Evolutionary conservation across 495 filamentous ascomycete species (phyloP).

Genomic region (Penicillium cinerascens): DNA sequence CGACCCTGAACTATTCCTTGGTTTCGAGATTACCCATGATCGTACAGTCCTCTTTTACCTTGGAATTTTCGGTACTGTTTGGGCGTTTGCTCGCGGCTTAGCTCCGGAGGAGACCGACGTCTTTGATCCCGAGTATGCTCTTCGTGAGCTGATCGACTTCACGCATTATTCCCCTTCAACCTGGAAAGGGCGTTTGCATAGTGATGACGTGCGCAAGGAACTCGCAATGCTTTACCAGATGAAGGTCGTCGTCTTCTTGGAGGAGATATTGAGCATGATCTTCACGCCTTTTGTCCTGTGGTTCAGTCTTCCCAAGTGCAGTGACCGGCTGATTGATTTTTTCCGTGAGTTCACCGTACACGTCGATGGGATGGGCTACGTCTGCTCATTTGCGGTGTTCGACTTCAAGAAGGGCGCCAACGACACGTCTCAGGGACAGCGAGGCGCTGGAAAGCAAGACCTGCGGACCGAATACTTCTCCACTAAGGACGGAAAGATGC

Average conservation of each 20-base stretch:
- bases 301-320: conserved; percentile 81
- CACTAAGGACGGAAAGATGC: conserved; percentile 95
- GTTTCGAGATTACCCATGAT: conserved; percentile 83
- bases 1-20: conserved; percentile 85
- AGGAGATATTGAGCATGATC: conserved; percentile 88
- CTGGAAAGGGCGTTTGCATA: conserved; percentile 87
- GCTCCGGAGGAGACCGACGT: conserved; percentile 85
- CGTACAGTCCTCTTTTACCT: conserved; percentile 83
- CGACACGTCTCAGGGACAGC: conserved; percentile 44
- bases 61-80: conserved; percentile 68
- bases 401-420: conserved; percentile 85
- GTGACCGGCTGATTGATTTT: conserved; percentile 93
- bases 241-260: conserved; percentile 85
- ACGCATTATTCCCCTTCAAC: conserved; percentile 85
- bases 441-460: conserved; percentile 43
- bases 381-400: conserved; percentile 97
- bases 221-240: conserved; percentile 85
- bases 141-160: conserved; percentile 82
- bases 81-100: conserved; percentile 72
- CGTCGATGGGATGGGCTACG: conserved; percentile 91
- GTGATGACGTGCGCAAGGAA: conserved; percentile 76
- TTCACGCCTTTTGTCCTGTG: conserved; percentile 88
- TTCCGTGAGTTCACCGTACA: conserved; percentile 97
- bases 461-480: conserved; percentile 89
- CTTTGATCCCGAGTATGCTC: conserved; percentile 85